phyloP scores from a whole-genome alignment of 768 basidiomycete species.

The Pisolithus marmoratus region DNA sequence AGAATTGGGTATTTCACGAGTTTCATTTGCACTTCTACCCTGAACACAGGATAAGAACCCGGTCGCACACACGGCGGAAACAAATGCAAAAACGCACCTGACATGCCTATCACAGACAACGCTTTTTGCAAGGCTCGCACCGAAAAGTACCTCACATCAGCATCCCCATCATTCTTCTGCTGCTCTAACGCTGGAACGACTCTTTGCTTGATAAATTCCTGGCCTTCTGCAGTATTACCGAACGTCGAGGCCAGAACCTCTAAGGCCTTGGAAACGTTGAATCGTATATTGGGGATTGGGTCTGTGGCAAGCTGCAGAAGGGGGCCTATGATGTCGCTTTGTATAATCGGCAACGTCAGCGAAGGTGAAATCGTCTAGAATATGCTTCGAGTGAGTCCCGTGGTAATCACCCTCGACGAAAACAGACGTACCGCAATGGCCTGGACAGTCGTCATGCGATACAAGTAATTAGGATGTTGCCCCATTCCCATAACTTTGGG shows the following conservation, averaged over 20 bases:
- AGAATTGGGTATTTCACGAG: slow-evolving; percentile 25
- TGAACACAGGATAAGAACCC: slow-evolving; percentile 1
- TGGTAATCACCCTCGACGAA: neutral
- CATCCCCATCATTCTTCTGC: slow-evolving; percentile 83
- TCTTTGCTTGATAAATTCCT: slow-evolving; percentile 64
- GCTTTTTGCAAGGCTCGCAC: slow-evolving; percentile 68
- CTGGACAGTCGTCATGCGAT: slow-evolving; percentile 98
- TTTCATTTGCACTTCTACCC: slow-evolving; percentile 20
- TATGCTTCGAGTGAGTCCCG: slow-evolving; percentile 5
- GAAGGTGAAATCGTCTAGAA: slow-evolving; percentile 97
- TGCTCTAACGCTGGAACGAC: slow-evolving; percentile 82
- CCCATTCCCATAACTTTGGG: slow-evolving; percentile 98
- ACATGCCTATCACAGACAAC: slow-evolving; percentile 30
- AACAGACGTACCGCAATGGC: slow-evolving; percentile 83
- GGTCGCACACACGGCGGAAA: neutral
- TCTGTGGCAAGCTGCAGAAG: slow-evolving; percentile 80
- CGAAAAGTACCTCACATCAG: slow-evolving; percentile 95
- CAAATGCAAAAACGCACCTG: slow-evolving; percentile 26
- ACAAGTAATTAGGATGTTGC: slow-evolving; percentile 92
- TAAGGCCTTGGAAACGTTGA: slow-evolving; percentile 95
- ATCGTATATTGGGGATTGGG: slow-evolving; percentile 97
- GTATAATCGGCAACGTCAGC: slow-evolving; percentile 77
- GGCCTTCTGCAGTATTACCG: slow-evolving; percentile 59
- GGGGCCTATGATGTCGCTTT: slow-evolving; percentile 76
- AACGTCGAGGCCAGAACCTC: slow-evolving; percentile 81